Evolutionary conservation across 2,329 filamentous ascomycete species (phyloP), one percentile per base, ranked within the genome.

Genomic region (Apiospora saccharicola): DNA sequence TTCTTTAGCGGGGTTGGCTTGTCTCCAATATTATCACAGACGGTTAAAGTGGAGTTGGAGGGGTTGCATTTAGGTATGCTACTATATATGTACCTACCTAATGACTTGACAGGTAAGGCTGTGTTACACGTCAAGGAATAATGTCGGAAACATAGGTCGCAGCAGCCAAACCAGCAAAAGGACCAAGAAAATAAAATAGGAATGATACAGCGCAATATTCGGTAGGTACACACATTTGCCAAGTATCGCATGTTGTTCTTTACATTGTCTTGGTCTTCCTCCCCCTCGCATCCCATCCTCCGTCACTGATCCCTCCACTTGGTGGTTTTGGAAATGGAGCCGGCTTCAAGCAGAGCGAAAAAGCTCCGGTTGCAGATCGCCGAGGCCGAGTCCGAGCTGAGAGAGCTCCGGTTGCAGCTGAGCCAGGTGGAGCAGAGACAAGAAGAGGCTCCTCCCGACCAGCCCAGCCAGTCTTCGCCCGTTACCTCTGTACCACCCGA

Each of bases 371-470:
- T 76, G 57, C 85, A 87, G 73, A 89, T 91, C 71, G 78, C 79
- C 6, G 80, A 79, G 37, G 82, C 84, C 0, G 88, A 91, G 74
- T 79, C 80, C 2, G 83, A 89, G 51, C 82, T 91, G 1, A 79
- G 79, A 8, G 79, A 78, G 2, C 78, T 90, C 24, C 85, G 82
- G 73, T 77, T 80, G 0, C 84, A 86, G 74, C 84, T 90, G 5
- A 82, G 81, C 3, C 76, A 80, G 4, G 81, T 83, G 1, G 85
- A 87, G 74, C 75, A 79, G 1, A 73, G 77, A 34, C 68, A 76
- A 22, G 53, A 61, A 61, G 16, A 37, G 3, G 30, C 30, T 30
- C 30, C 67, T 22, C 51, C 34, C 12, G 72, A 70, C 53, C 44
- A 30, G 14, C 51, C 34, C 12, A 71, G 70, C 53, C 44, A n/a